These are phyloP conservation scores for Cladorrhinum sp. DNA, from an alignment of 2,329 filamentous ascomycete species.

Conservation along the genomic window DNA sequence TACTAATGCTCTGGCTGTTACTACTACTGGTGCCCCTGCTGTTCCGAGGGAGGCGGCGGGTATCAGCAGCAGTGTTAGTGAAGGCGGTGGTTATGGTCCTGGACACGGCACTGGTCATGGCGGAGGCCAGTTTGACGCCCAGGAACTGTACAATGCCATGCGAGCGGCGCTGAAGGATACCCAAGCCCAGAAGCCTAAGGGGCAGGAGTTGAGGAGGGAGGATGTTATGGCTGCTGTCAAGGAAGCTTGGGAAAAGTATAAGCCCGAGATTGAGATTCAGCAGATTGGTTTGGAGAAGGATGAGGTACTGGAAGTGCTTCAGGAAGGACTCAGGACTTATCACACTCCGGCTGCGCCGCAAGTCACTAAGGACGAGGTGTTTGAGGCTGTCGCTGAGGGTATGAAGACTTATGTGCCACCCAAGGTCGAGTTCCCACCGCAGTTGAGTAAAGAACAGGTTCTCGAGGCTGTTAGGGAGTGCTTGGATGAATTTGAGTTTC, in stretches of 20 bases:
- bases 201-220: constrained; percentile 64
- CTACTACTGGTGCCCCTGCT: background rate
- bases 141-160: constrained; percentile 83
- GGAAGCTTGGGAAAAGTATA: constrained; percentile 91
- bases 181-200: constrained; percentile 46
- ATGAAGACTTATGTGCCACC: constrained; percentile 78
- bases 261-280: constrained; percentile 87
- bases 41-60: background rate
- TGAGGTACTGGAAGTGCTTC: constrained; percentile 81
- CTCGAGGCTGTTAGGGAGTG: constrained; percentile 81
- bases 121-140: constrained; percentile 57
- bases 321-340: constrained; percentile 83
- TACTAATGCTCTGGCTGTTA: background rate
- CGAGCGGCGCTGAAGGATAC: constrained; percentile 69
- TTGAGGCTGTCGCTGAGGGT: constrained; percentile 80
- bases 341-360: constrained; percentile 46
- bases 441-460: constrained; percentile 77
- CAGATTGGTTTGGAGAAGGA: constrained; percentile 88
- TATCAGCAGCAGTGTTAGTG: background rate
- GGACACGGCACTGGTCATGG: background rate
- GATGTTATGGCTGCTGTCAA: constrained; percentile 83
- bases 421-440: constrained; percentile 64
- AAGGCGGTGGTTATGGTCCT: constrained; percentile 1
- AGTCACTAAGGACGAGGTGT: constrained; percentile 81
- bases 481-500: constrained; percentile 79